Conservation (phyloP, 306 rosid species). For the Dalbergia cochinchinensis region DNA sequence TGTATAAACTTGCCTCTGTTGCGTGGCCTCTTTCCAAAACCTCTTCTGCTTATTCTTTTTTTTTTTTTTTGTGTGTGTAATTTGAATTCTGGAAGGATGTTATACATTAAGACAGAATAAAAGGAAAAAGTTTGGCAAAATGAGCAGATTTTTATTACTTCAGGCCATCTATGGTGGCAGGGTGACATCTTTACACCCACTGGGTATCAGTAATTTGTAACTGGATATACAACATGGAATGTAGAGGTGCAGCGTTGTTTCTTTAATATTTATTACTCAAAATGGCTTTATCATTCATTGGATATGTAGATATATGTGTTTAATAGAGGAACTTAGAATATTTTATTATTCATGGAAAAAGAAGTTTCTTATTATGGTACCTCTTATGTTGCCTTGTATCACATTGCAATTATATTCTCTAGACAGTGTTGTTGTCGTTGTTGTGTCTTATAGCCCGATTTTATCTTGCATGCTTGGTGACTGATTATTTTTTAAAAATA, state of each 20-base stretch:
- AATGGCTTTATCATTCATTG: neutral
- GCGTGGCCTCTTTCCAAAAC: neutral
- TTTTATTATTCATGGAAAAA: neutral
- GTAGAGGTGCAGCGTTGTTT: neutral
- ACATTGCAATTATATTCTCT: neutral
- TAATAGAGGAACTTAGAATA: conserved; percentile 15
- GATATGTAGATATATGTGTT: neutral
- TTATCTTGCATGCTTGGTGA: neutral
- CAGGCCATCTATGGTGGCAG: conserved; percentile 8
- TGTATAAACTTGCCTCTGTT: neutral
- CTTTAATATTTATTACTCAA: no score
- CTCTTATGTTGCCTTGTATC: conserved; percentile 22
- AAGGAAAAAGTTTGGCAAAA: neutral
- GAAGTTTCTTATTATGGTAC: neutral
- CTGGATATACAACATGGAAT: neutral
- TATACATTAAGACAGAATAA: neutral
- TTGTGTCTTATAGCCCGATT: conserved; percentile 9
- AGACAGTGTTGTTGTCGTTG: neutral
- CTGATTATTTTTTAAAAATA: no score
- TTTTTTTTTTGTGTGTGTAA: neutral
- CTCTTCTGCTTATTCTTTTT: neutral
- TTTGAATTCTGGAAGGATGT: neutral
- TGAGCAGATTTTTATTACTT: neutral
- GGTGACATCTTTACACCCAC: neutral
- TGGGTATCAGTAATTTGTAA: conserved; percentile 1